These are phyloP conservation scores for Chlorella sp. DNA, from an alignment of 139 green algal genomes.

Conservation along the genomic window DNA sequence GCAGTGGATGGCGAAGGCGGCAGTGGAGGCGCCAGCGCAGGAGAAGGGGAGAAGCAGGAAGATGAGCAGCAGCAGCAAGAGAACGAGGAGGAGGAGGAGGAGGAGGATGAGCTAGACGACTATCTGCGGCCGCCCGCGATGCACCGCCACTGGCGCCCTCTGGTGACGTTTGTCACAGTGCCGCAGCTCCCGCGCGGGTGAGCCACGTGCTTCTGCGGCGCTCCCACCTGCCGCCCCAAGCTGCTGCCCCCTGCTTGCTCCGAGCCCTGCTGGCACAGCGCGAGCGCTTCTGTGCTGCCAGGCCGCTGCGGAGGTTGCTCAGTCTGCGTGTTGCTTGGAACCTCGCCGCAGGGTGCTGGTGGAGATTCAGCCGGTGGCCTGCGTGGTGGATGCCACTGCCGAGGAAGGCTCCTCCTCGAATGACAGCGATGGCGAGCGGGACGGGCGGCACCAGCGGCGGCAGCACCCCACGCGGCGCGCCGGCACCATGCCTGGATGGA, in stretches of 20 bases:
- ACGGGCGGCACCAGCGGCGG: background rate
- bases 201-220: background rate
- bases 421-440: constrained; percentile 13
- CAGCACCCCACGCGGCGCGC: background rate
- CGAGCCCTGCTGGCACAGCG: background rate
- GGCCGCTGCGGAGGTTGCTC: background rate
- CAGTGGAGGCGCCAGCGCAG: background rate
- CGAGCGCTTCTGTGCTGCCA: background rate
- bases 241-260: background rate
- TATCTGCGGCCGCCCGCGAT: constrained; percentile 55
- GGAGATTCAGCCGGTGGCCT: constrained; percentile 71
- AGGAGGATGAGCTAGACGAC: constrained; percentile 28
- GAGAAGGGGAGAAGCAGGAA: background rate
- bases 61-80: background rate
- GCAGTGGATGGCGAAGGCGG: background rate
- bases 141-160: constrained; percentile 28
- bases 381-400: constrained; percentile 15
- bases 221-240: background rate
- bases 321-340: background rate
- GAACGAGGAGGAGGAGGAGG: constrained; percentile 3
- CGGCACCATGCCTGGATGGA: constrained; percentile 36
- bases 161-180: constrained; percentile 52
- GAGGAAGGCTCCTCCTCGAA: background rate
- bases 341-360: constrained; percentile 48
- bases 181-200: constrained; percentile 53